A percentile compares a stretch with the other conserved stretches of the same genome.
Evolutionary conservation across 108 stramenopile species (phyloP).

Genomic region (Nitzschia sp.): DNA sequence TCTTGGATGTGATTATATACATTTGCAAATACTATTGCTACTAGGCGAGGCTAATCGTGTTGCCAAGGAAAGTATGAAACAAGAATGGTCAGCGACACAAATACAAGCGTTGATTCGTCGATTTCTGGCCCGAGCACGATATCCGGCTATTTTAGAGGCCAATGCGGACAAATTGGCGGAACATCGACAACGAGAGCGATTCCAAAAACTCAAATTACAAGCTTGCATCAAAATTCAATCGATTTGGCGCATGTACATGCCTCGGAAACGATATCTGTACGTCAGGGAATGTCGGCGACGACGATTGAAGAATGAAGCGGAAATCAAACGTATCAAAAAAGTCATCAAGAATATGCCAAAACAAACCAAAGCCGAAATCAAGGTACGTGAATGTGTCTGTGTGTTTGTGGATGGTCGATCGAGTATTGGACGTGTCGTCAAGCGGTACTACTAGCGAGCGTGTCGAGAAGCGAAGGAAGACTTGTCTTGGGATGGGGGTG

Average conservation of each 20-base stretch:
- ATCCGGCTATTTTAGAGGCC: constrained; percentile 8
- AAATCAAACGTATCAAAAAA: constrained; percentile 32
- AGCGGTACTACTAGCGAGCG: too few species aligned
- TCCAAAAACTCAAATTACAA: background rate
- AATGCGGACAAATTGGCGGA: background rate
- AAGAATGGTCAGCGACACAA: background rate
- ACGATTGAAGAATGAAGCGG: constrained; percentile 19
- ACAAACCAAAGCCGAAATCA: constrained; percentile 24
- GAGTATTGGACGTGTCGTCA: background rate
- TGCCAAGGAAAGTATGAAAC: constrained; percentile 11
- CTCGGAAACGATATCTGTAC: constrained; percentile 15
- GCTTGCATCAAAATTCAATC: constrained; percentile 12
- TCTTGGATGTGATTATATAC: too few species aligned
- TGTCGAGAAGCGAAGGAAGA: too few species aligned
- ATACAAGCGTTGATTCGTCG: constrained; percentile 18
- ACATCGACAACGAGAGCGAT: background rate
- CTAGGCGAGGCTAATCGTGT: constrained; percentile 16
- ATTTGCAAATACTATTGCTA: too few species aligned
- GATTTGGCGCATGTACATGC: constrained; percentile 17
- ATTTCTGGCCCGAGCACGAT: constrained; percentile 16
- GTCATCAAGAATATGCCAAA: constrained; percentile 23
- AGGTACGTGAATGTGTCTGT: constrained; percentile 4
- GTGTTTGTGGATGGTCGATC: background rate
- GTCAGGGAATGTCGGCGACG: constrained; percentile 13
- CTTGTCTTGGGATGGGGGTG: too few species aligned